phyloP scores from a whole-genome alignment of 2,329 filamentous ascomycete species.

The Penicillium olsonii region DNA sequence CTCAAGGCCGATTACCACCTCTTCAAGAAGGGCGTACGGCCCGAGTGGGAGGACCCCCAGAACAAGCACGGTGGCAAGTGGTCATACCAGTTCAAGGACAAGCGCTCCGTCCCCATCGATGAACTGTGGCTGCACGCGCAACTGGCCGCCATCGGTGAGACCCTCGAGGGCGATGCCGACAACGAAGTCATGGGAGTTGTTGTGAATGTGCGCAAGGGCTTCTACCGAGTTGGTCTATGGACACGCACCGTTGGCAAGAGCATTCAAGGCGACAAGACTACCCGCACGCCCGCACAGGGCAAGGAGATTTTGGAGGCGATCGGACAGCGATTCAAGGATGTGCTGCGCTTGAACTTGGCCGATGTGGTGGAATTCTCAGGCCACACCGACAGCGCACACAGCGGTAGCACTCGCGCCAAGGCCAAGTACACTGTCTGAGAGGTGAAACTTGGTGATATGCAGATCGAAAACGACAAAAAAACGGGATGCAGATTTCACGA shows the following conservation, averaged over 20 bases:
- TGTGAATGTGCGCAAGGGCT: slow-evolving; percentile 96
- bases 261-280: slow-evolving; percentile 73
- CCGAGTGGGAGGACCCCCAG: slow-evolving; percentile 97
- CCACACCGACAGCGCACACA: slow-evolving; percentile 90
- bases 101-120: slow-evolving; percentile 87
- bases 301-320: slow-evolving; percentile 82
- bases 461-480: slow-evolving; percentile 21
- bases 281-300: slow-evolving; percentile 76
- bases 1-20: slow-evolving; percentile 99
- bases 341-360: slow-evolving; percentile 73
- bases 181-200: slow-evolving; percentile 99
- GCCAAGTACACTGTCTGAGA: slow-evolving; percentile 83
- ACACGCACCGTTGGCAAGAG: slow-evolving; percentile 89
- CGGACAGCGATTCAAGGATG: slow-evolving; percentile 88
- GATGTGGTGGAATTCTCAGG: slow-evolving; percentile 93
- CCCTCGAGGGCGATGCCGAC: slow-evolving; percentile 87
- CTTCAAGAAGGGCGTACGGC: slow-evolving; percentile 95
- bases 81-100: slow-evolving; percentile 98
- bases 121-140: slow-evolving; percentile 96
- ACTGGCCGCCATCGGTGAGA: slow-evolving; percentile 95
- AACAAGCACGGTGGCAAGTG: slow-evolving; percentile 99
- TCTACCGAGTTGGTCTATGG: slow-evolving; percentile 97
- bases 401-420: slow-evolving; percentile 92
- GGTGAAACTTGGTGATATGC: slow-evolving; percentile 17
- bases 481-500: slow-evolving; percentile 12